Evolutionary conservation across 345 rosid genomes (phyloP).

Genomic region (Syzygium oleosum): DNA sequence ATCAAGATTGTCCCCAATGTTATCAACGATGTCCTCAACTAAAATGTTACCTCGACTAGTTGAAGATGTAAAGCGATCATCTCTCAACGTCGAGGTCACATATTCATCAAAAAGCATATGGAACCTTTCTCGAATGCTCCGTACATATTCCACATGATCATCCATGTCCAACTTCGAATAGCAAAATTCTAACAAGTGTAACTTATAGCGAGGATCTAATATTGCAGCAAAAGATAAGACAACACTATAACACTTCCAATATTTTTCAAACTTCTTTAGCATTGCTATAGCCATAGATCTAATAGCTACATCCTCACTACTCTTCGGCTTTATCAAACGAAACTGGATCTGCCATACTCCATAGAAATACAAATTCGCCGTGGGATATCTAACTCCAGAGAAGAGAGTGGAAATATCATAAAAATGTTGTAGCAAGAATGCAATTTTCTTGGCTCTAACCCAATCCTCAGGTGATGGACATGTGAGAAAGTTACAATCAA

Average conservation of each 20-base stretch:
- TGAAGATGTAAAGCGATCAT: not conserved
- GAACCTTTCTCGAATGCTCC: not conserved
- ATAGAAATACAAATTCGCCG: not conserved
- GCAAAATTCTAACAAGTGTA: not conserved
- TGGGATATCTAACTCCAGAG: not conserved
- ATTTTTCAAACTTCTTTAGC: not conserved
- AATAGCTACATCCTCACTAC: not conserved
- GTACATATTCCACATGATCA: not conserved
- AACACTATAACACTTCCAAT: not conserved
- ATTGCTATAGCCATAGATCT: not conserved
- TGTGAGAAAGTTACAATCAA: not conserved
- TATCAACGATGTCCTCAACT: not conserved
- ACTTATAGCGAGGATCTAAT: not conserved
- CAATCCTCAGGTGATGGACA: not conserved
- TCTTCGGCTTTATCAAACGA: not conserved
- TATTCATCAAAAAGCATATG: not conserved
- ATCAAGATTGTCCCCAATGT: not conserved
- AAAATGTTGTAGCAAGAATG: not conserved
- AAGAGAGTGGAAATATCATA: not conserved
- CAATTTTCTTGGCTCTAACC: not conserved
- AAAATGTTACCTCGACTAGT: not conserved
- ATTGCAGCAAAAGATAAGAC: not conserved
- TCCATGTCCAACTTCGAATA: not conserved
- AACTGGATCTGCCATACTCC: not conserved
- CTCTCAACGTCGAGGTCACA: not conserved